These are phyloP conservation scores for Crucibulum laeve DNA, from an alignment of 768 basidiomycete genomes.

Conservation along the genomic window DNA sequence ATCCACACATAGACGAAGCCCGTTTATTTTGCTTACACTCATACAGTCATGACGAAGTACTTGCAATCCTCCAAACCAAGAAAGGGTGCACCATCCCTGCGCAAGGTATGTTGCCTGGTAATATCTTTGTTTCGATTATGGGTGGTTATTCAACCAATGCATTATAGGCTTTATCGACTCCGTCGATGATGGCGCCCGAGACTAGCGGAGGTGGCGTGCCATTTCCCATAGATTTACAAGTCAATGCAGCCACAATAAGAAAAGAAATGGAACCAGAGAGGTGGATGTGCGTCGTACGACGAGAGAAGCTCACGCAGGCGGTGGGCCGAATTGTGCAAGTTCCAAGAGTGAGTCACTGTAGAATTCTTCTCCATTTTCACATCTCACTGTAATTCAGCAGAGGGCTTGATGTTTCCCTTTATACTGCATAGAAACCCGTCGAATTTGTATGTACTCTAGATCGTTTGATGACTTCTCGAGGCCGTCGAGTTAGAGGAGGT, in stretches of 20 bases:
- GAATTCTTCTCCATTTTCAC: too few relatives aligned
- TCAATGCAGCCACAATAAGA: slow-evolving; percentile 9
- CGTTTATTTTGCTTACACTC: too few relatives aligned
- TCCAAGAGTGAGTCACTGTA: slow-evolving; percentile 12
- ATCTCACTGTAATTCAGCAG: too few relatives aligned
- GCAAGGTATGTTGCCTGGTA: slow-evolving; percentile 15
- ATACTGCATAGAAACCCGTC: too few relatives aligned
- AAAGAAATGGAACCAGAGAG: slow-evolving; percentile 10
- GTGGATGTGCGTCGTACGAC: slow-evolving; percentile 24
- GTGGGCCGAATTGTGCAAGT: slow-evolving; percentile 22
- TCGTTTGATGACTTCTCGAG: too few relatives aligned
- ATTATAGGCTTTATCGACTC: slow-evolving; percentile 19
- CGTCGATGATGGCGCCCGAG: slow-evolving; percentile 10
- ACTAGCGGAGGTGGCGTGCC: slow-evolving; percentile 1
- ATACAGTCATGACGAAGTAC: too few relatives aligned
- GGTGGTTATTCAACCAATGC: neutral
- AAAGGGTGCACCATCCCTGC: slow-evolving; percentile 7
- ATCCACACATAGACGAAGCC: too few relatives aligned
- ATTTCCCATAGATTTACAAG: slow-evolving; percentile 12
- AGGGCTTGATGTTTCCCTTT: too few relatives aligned
- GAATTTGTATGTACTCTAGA: too few relatives aligned
- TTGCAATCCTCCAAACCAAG: too few relatives aligned
- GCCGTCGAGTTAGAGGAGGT: too few relatives aligned
- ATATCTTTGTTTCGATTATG: slow-evolving; percentile 1
- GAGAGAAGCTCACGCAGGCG: slow-evolving; percentile 22